A percentile compares a stretch with the other conserved stretches of the same genome.
phyloP scores from a whole-genome alignment of 805 yeast species.

The Lachancea lanzarotensis region DNA sequence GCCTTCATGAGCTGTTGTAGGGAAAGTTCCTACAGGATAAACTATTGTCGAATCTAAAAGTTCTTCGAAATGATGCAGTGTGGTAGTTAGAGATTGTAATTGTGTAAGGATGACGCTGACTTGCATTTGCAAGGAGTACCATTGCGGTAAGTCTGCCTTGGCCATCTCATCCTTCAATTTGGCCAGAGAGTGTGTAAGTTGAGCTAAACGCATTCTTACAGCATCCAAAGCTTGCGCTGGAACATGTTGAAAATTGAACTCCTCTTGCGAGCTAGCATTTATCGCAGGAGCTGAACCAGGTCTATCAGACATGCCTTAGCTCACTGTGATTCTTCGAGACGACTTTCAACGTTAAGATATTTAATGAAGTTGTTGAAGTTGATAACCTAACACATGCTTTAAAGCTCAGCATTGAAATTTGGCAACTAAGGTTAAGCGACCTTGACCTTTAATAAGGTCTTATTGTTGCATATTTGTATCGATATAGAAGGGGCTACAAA shows the following conservation, averaged over 20 bases:
- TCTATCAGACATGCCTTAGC: conserved; percentile 6
- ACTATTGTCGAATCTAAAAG: conserved; percentile 61
- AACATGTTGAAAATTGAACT: conserved; percentile 38
- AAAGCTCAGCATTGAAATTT: neutral
- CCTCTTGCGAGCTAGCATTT: conserved; percentile 14
- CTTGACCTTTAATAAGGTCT: too few species aligned
- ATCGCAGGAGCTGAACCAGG: conserved; percentile 4
- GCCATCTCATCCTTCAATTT: conserved; percentile 50
- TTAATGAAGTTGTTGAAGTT: too few species aligned
- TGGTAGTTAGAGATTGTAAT: conserved; percentile 64
- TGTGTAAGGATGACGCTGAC: conserved; percentile 79
- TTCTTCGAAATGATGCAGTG: conserved; percentile 55
- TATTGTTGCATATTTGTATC: neutral
- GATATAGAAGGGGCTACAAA: neutral
- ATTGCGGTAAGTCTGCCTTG: conserved; percentile 41
- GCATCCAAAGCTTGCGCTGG: conserved; percentile 61
- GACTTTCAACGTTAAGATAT: too few species aligned
- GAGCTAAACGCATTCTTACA: conserved; percentile 54
- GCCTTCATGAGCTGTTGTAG: conserved; percentile 77
- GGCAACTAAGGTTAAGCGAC: neutral
- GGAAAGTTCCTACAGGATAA: conserved; percentile 79
- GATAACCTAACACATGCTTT: too few species aligned
- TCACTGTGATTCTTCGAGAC: neutral
- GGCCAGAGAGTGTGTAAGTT: conserved; percentile 51
- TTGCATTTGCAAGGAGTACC: conserved; percentile 69